Conservation (phyloP, 352 stramenopile genomes). For the Phytophthora sp. region DNA sequence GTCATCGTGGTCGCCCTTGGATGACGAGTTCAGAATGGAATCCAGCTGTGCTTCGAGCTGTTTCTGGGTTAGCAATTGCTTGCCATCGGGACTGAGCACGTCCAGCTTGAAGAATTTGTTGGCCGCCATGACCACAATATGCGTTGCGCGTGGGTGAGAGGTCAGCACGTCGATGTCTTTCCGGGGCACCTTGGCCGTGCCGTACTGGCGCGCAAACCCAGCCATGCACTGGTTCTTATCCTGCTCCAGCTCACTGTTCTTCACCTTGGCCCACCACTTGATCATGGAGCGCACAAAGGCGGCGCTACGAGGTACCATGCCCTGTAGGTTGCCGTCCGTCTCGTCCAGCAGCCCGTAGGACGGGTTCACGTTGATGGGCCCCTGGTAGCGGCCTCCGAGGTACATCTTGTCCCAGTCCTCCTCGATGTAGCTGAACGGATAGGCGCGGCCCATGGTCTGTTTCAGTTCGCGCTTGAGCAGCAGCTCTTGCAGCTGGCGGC, state of each 20-base stretch:
- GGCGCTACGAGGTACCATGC: conserved; percentile 71
- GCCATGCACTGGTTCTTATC: conserved; percentile 92
- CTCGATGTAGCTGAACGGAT: conserved; percentile 95
- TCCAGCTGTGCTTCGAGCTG: conserved; percentile 71
- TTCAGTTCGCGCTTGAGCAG: conserved; percentile 77
- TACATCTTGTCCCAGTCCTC: conserved; percentile 93
- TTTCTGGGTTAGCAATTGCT: conserved; percentile 78
- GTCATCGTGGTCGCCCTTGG: conserved; percentile 55
- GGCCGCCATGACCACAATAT: conserved; percentile 91
- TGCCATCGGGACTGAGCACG: conserved; percentile 81
- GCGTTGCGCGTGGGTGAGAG: conserved; percentile 74
- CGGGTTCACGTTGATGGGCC: conserved; percentile 92
- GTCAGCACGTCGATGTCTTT: conserved; percentile 74
- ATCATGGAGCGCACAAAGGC: conserved; percentile 82
- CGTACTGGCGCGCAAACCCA: conserved; percentile 87
- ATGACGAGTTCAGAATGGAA: conserved; percentile 65
- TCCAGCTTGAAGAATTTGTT: conserved; percentile 88
- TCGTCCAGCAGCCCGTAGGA: conserved; percentile 87
- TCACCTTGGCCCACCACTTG: conserved; percentile 92
- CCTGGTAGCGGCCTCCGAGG: conserved; percentile 86
- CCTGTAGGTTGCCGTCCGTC: conserved; percentile 74
- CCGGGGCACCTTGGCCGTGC: conserved; percentile 84
- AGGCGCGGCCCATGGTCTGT: conserved; percentile 80
- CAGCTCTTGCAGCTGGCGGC: conserved; percentile 62
- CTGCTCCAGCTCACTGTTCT: conserved; percentile 86